These are phyloP conservation scores for Wallacemonas rigidus DNA, from an alignment of 208 protist species.

Conservation along the genomic window DNA sequence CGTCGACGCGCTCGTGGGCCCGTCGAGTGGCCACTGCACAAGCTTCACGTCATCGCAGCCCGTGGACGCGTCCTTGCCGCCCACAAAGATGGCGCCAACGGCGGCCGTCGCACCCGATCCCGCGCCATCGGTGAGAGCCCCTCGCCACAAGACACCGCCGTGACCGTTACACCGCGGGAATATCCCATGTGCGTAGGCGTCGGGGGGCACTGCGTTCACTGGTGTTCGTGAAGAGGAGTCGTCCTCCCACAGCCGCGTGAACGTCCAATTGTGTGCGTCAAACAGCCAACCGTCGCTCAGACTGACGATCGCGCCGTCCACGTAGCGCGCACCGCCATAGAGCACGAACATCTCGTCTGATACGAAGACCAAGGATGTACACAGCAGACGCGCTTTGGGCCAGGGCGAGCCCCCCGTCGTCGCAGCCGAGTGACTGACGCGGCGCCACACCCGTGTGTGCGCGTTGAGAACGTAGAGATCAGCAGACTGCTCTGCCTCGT, in stretches of 20 bases:
- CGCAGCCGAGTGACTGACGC: conserved; percentile 9
- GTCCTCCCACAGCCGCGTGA: conserved; percentile 23
- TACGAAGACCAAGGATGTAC: conserved; percentile 48
- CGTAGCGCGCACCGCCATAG: conserved; percentile 72
- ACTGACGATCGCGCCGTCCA: conserved; percentile 48
- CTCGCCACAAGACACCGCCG: not conserved
- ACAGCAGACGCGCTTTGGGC: conserved; percentile 52
- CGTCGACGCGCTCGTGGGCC: not conserved
- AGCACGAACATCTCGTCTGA: conserved; percentile 36
- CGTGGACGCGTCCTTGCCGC: conserved; percentile 60
- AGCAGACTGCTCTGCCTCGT: conserved; percentile 46
- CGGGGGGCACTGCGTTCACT: too few relatives aligned
- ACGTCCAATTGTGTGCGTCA: conserved; percentile 15
- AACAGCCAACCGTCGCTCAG: conserved; percentile 53
- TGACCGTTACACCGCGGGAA: conserved; percentile 19
- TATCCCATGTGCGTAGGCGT: too few relatives aligned
- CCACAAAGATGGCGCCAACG: conserved; percentile 47
- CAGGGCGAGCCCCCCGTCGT: conserved; percentile 1
- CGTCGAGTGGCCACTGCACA: conserved; percentile 13
- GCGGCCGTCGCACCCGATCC: conserved; percentile 29
- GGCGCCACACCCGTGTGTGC: conserved; percentile 42
- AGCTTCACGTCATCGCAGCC: conserved; percentile 65
- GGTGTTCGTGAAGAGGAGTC: too few relatives aligned
- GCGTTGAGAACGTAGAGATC: conserved; percentile 46
- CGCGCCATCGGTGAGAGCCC: not conserved